Evolutionary conservation across 495 filamentous ascomycete species (phyloP).

Genomic region (Aspergillus sclerotiicarbonarius): DNA sequence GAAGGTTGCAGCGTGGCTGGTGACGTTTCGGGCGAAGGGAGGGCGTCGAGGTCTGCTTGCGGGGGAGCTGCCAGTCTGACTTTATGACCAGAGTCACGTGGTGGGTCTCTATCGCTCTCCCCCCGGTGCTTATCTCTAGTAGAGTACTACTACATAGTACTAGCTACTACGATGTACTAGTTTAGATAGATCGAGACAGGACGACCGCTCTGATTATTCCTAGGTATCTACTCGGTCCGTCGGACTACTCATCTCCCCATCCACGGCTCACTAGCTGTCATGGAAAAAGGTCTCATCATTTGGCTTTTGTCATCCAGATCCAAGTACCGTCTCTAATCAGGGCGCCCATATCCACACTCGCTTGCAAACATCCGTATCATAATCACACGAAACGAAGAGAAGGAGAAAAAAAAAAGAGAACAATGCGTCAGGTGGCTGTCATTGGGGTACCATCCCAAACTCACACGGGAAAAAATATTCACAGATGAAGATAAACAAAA

Average conservation of each 20-base stretch:
- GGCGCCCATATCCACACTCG: constrained; percentile 21
- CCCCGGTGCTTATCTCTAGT: too few relatives aligned
- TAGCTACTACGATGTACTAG: too few relatives aligned
- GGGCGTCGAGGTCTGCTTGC: not conserved
- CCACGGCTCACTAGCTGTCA: not conserved
- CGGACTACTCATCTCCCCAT: too few relatives aligned
- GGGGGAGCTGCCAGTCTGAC: not conserved
- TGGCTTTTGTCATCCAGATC: constrained; percentile 10
- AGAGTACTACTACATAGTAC: too few relatives aligned
- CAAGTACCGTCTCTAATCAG: constrained; percentile 17
- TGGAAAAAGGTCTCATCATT: constrained; percentile 16
- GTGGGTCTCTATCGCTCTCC: not conserved
- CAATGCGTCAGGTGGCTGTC: constrained; percentile 20
- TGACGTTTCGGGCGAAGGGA: constrained; percentile 46
- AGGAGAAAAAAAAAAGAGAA: constrained; percentile 13
- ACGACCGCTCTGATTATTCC: too few relatives aligned
- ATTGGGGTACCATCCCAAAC: constrained; percentile 24
- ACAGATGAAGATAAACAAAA: constrained; percentile 32
- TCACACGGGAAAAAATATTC: constrained; percentile 34
- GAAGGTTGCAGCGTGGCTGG: constrained; percentile 11
- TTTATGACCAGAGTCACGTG: too few relatives aligned
- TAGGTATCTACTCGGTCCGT: too few relatives aligned
- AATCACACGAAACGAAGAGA: constrained; percentile 10
- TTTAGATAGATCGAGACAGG: too few relatives aligned
- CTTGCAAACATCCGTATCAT: constrained; percentile 11